phyloP scores from a whole-genome alignment of 2,329 filamentous ascomycete genomes.

The Clarireedia hainanense region DNA sequence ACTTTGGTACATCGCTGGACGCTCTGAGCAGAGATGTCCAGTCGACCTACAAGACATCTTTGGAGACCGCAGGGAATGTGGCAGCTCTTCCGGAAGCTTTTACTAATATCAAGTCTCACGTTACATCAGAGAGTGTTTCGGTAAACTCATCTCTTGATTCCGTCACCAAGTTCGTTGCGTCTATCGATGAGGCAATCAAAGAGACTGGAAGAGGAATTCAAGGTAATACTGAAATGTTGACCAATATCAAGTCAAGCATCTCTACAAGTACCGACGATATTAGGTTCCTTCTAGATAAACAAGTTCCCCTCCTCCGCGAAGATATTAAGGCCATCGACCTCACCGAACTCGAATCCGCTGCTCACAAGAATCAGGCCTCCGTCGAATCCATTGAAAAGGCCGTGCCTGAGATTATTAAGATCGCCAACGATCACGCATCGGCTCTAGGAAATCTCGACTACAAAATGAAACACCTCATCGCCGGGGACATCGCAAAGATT shows the following conservation, averaged over 20 bases:
- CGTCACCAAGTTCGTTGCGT: constrained; percentile 8
- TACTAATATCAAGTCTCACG: constrained; percentile 8
- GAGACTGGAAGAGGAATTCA: constrained; percentile 10
- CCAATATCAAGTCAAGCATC: constrained; percentile 9
- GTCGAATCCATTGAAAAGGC: constrained; percentile 9
- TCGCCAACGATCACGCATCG: constrained; percentile 8
- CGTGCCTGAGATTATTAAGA: constrained; percentile 5
- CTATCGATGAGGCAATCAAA: constrained; percentile 9
- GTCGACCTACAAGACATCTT: constrained; percentile 1
- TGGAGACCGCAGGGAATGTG: not conserved
- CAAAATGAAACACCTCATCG: constrained; percentile 8
- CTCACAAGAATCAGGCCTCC: constrained; percentile 2
- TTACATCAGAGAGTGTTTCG: constrained; percentile 9
- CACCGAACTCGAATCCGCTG: constrained; percentile 2
- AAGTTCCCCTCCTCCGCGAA: constrained; percentile 10
- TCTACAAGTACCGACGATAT: constrained; percentile 11
- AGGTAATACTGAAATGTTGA: constrained; percentile 10
- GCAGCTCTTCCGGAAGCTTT: constrained; percentile 9
- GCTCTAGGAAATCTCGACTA: constrained; percentile 7
- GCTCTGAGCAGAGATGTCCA: constrained; percentile 11
- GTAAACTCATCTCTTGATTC: constrained; percentile 9
- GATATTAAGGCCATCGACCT: constrained; percentile 12
- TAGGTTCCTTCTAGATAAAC: constrained; percentile 10
- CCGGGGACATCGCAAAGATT: constrained; percentile 10
- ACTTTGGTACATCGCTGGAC: constrained; percentile 10